Conservation (phyloP, 768 basidiomycete genomes). For the Guyanaporus albipodus region DNA sequence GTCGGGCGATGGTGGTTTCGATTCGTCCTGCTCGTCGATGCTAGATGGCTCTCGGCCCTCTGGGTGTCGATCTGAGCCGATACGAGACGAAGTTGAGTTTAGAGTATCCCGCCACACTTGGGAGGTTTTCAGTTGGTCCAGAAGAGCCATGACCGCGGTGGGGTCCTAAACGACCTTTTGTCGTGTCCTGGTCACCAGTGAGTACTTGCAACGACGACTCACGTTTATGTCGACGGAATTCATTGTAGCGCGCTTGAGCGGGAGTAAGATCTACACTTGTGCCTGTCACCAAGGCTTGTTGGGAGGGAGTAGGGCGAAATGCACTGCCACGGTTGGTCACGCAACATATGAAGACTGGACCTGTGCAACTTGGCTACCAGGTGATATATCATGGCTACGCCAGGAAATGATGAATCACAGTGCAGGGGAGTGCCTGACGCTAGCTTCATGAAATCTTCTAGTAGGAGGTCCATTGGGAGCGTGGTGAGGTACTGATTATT, state of each 20-base stretch:
- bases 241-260: conserved; percentile 1
- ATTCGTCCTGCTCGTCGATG: conserved; percentile 4
- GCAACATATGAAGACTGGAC: too few species aligned
- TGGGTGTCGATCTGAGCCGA: not conserved
- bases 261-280: too few species aligned
- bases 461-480: too few species aligned
- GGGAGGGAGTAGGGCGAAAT: too few species aligned
- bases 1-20: conserved; percentile 1
- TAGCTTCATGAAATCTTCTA: too few species aligned
- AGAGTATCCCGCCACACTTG: conserved; percentile 62
- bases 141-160: conserved; percentile 60
- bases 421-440: too few species aligned
- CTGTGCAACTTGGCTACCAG: too few species aligned
- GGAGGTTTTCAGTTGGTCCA: conserved; percentile 65
- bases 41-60: conserved; percentile 5
- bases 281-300: too few species aligned
- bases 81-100: conserved; percentile 9
- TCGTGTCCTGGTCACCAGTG: not conserved
- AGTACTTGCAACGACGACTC: conserved; percentile 11
- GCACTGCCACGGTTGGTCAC: too few species aligned
- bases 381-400: too few species aligned
- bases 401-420: too few species aligned
- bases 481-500: not conserved
- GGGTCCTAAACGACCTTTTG: conserved; percentile 50
- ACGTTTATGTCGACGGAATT: conserved; percentile 59